A percentile compares a stretch with the other conserved stretches of the same genome.
phyloP scores from a whole-genome alignment of 495 filamentous ascomycete species.

The Xylaria acuta region DNA sequence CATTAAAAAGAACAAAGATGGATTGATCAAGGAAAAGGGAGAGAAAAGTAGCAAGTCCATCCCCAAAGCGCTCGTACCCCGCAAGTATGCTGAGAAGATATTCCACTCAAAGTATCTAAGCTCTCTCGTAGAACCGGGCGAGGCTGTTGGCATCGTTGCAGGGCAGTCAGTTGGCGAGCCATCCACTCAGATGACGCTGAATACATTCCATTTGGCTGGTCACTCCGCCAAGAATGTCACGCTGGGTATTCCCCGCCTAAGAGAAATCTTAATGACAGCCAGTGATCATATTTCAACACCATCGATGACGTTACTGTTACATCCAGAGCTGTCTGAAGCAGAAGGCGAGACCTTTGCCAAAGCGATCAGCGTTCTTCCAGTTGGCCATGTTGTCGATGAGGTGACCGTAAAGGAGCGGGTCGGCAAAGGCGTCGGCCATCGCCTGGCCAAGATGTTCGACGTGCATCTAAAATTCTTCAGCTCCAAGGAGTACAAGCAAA shows the following conservation, averaged over 20 bases:
- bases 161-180: slow-evolving; percentile 97
- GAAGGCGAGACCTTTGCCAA: slow-evolving; percentile 86
- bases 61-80: slow-evolving; percentile 51
- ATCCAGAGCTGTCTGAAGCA: slow-evolving; percentile 70
- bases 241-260: slow-evolving; percentile 92
- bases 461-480: slow-evolving; percentile 86
- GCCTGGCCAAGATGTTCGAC: slow-evolving; percentile 81
- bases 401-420: slow-evolving; percentile 79
- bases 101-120: slow-evolving; percentile 92
- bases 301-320: slow-evolving; percentile 85
- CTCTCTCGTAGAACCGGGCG: slow-evolving; percentile 92
- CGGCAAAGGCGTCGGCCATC: slow-evolving; percentile 67
- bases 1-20: slow-evolving; percentile 75
- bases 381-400: slow-evolving; percentile 85
- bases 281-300: slow-evolving; percentile 87
- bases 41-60: slow-evolving; percentile 53
- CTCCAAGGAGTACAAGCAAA: slow-evolving; percentile 76
- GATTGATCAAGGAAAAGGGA: slow-evolving; percentile 80
- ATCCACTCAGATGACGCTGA: slow-evolving; percentile 99
- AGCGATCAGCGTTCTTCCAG: slow-evolving; percentile 84
- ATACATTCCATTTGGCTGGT: slow-evolving; percentile 99
- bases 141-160: slow-evolving; percentile 97
- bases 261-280: slow-evolving; percentile 99
- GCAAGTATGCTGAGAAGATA: slow-evolving; percentile 80
- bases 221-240: slow-evolving; percentile 99